Conservation (phyloP, 208 protist genomes). For the Novymonas esmeraldas region DNA sequence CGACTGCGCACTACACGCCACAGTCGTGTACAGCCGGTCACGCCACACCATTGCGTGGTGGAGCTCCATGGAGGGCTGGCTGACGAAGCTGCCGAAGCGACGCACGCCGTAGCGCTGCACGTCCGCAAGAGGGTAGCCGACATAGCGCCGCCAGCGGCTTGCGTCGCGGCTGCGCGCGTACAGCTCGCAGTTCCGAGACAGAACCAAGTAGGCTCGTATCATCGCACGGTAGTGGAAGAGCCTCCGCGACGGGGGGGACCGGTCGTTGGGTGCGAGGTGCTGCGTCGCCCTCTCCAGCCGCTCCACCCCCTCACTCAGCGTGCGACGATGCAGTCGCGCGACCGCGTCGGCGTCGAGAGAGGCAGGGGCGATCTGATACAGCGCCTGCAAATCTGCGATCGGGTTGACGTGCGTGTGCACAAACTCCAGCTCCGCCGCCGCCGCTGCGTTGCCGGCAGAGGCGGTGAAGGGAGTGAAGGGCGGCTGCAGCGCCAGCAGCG, state of each 20-base stretch:
- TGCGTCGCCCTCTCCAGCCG: constrained; percentile 66
- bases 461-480: constrained; percentile 7
- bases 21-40: constrained; percentile 33
- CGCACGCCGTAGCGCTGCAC: constrained; percentile 54
- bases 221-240: constrained; percentile 55
- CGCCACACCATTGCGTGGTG: constrained; percentile 15
- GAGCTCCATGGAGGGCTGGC: neutral
- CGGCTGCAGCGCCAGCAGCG: constrained; percentile 32
- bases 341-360: constrained; percentile 43
- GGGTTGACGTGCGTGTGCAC: constrained; percentile 60
- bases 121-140: constrained; percentile 58
- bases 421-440: constrained; percentile 31
- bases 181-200: constrained; percentile 52
- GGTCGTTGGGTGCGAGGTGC: constrained; percentile 35
- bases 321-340: constrained; percentile 53
- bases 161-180: constrained; percentile 71
- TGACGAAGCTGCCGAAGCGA: constrained; percentile 16
- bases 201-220: constrained; percentile 52
- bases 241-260: constrained; percentile 28
- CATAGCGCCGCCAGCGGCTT: constrained; percentile 45
- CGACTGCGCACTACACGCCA: constrained; percentile 56
- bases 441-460: constrained; percentile 1
- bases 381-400: constrained; percentile 64
- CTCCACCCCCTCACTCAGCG: constrained; percentile 70
- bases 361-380: constrained; percentile 56